These are phyloP conservation scores for Acanthamoeba lenticulata DNA, from an alignment of 208 protist genomes.

Conservation along the genomic window DNA sequence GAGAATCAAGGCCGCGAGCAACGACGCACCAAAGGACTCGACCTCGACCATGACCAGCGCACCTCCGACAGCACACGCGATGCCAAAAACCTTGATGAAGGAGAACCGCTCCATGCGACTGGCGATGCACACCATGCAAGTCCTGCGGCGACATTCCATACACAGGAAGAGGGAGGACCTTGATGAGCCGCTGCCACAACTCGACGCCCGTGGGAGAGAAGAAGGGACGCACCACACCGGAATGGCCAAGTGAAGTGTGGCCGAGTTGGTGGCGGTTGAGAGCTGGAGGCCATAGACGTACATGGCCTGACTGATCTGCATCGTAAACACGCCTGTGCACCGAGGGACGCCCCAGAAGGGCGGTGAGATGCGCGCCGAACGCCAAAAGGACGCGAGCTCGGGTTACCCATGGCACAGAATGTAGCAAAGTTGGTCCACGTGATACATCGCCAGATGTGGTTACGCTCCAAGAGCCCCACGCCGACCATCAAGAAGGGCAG, in stretches of 20 bases:
- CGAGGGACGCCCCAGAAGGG: not conserved
- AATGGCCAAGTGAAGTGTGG: not conserved
- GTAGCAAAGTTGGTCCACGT: not conserved
- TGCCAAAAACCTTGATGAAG: not conserved
- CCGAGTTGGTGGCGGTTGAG: slow-evolving; percentile 2
- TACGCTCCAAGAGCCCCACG: not conserved
- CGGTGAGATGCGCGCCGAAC: no score
- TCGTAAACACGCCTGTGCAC: not conserved
- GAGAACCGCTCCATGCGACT: not conserved
- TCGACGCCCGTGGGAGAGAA: not conserved
- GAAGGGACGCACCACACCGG: not conserved
- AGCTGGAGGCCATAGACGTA: not conserved
- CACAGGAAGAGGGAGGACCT: not conserved
- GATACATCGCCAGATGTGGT: not conserved
- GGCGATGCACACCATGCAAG: not conserved
- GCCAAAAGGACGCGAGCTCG: no score
- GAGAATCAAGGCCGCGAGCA: not conserved
- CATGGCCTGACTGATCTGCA: not conserved
- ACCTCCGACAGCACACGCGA: not conserved
- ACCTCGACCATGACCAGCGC: slow-evolving; percentile 4
- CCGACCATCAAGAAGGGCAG: not conserved
- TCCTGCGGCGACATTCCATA: not conserved
- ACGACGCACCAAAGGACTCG: not conserved
- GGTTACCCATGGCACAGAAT: not conserved
- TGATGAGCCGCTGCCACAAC: not conserved